phyloP scores from a whole-genome alignment of 805 yeast species.

The Ogataea salicorniae region DNA sequence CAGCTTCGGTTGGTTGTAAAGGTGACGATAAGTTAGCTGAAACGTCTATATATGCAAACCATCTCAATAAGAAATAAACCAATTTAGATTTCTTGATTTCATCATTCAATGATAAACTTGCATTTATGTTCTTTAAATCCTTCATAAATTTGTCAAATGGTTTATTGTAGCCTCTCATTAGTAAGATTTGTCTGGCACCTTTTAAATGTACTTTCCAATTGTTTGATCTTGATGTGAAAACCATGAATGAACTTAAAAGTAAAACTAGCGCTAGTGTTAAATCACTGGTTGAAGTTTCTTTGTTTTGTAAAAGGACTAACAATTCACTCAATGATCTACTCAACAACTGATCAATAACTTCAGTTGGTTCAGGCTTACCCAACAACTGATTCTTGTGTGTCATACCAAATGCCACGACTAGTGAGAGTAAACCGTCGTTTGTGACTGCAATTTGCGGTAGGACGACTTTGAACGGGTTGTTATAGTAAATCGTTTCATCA shows the following conservation, averaged over 20 bases:
- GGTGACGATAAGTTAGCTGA: slow-evolving; percentile 60
- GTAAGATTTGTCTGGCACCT: slow-evolving; percentile 63
- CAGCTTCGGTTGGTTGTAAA: slow-evolving; percentile 24
- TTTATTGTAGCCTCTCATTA: slow-evolving; percentile 42
- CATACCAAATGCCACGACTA: slow-evolving; percentile 48
- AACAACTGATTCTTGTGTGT: slow-evolving; percentile 31
- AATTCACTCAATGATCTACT: slow-evolving; percentile 55
- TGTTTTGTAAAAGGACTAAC: slow-evolving; percentile 43
- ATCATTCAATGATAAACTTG: slow-evolving; percentile 13
- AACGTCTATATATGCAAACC: slow-evolving; percentile 67
- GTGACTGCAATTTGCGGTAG: slow-evolving; percentile 66
- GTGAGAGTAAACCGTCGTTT: slow-evolving; percentile 50
- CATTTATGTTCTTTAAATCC: slow-evolving; percentile 14
- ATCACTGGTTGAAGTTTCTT: slow-evolving; percentile 54
- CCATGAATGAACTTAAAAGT: slow-evolving; percentile 53
- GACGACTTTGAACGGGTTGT: slow-evolving; percentile 64
- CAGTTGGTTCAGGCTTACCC: slow-evolving; percentile 32
- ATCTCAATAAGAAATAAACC: slow-evolving; percentile 52
- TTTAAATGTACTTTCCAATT: slow-evolving; percentile 61
- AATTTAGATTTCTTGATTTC: slow-evolving; percentile 34
- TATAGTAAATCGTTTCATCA: slow-evolving; percentile 50
- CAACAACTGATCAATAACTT: slow-evolving; percentile 46
- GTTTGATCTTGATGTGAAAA: slow-evolving; percentile 38
- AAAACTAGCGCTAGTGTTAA: slow-evolving; percentile 59
- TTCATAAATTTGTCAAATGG: slow-evolving; percentile 25